These are phyloP conservation scores for Monilinia polystroma DNA, from an alignment of 2,329 filamentous ascomycete genomes.

Conservation along the genomic window DNA sequence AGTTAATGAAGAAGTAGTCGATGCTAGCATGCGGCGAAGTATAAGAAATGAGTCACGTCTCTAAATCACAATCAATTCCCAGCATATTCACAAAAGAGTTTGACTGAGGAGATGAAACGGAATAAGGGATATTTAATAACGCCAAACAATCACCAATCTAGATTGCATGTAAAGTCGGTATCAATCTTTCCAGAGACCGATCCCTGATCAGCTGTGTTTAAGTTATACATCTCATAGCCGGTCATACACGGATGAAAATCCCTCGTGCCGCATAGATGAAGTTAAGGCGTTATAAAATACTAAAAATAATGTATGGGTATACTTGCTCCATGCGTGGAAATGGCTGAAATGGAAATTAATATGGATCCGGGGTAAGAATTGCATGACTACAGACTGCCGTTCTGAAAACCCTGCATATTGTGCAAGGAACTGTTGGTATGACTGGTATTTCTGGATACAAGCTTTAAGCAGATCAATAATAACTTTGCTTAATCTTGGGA, in stretches of 20 bases:
- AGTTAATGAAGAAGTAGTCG: neutral
- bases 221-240: constrained; percentile 35
- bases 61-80: neutral
- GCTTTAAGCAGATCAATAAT: constrained; percentile 8
- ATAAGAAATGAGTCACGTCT: neutral
- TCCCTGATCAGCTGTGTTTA: constrained; percentile 34
- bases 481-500: constrained; percentile 8
- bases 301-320: constrained; percentile 27
- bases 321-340: constrained; percentile 25
- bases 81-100: constrained; percentile 7
- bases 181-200: constrained; percentile 18
- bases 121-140: constrained; percentile 18
- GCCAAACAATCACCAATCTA: constrained; percentile 4
- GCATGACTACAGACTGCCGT: constrained; percentile 23
- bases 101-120: neutral
- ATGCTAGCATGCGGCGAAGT: neutral
- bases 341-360: constrained; percentile 35
- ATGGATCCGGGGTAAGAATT: constrained; percentile 24
- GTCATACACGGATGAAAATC: constrained; percentile 36
- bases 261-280: constrained; percentile 29
- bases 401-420: constrained; percentile 21
- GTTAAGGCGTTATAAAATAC: constrained; percentile 24
- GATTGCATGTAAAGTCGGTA: constrained; percentile 7
- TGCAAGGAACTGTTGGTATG: constrained; percentile 17
- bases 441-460: neutral